Conservation (phyloP, 768 basidiomycete species). For the Gymnopilus dilepis region DNA sequence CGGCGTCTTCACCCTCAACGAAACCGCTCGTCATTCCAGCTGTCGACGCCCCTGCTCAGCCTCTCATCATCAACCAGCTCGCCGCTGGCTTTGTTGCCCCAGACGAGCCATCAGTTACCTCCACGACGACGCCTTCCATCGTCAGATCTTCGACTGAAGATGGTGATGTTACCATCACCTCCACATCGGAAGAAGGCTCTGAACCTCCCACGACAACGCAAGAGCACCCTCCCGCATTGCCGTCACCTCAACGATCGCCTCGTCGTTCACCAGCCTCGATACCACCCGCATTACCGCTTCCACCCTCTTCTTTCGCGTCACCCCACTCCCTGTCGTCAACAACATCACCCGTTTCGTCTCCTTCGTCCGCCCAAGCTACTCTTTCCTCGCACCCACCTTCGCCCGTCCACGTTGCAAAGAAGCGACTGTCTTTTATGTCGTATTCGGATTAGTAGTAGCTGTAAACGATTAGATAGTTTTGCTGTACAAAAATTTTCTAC, state of each 20-base stretch:
- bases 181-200: background rate
- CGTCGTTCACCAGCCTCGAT: too few relatives aligned
- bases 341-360: background rate
- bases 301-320: conserved; percentile 3
- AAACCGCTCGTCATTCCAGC: conserved; percentile 5
- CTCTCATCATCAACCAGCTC: background rate
- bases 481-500: too few relatives aligned
- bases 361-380: conserved; percentile 12
- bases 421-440: conserved; percentile 88
- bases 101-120: conserved; percentile 39
- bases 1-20: conserved; percentile 5
- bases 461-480: too few relatives aligned
- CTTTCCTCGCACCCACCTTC: conserved; percentile 40
- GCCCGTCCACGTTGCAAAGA: conserved; percentile 52
- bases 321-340: conserved; percentile 14
- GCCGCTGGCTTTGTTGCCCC: background rate
- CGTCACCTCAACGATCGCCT: too few relatives aligned
- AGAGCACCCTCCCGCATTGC: too few relatives aligned
- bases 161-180: background rate
- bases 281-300: too few relatives aligned
- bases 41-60: too few relatives aligned
- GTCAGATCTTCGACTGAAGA: background rate
- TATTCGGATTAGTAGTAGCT: too few relatives aligned
- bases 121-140: conserved; percentile 23
- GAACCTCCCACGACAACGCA: conserved; percentile 5